Evolutionary conservation across 129 eudicot genomes (phyloP), one percentile per base, ranked within the genome.

Genomic region (Escallonia rubra): DNA sequence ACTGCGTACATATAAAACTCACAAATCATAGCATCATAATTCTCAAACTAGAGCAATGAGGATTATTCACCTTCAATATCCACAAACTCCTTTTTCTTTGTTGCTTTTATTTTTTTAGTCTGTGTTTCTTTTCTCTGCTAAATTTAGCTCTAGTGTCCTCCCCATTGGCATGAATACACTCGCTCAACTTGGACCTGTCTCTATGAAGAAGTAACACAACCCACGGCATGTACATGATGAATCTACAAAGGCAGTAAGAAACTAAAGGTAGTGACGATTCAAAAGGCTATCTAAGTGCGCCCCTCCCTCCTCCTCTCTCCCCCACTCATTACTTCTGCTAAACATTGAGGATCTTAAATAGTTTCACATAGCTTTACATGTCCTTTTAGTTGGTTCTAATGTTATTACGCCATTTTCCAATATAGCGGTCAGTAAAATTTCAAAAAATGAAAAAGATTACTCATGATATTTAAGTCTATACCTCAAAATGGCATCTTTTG

Each of bases 1-100:
- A 92, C 99, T 93, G 99, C 99, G 84, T 55, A 86, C 69, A 89
- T 82, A 86, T 86, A 79, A 89, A 82, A 84, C 84, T 84, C 79
- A 84, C 83, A 69, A 74, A 81, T 58, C 79, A 77, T 65, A 75
- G 74, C 61, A 76, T 78, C 34, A 11, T 8, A 16, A 64, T 64
- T n/a, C 69, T 64, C 69, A 72, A 72, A 66, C 69, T 53, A 75
- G 6, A 68, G 65, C 50, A 67, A 67, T 16, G 34, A 71, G 63
- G n/a, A 65, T 11, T 11, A 48, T 40, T 49, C 4, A 61, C 40
- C 46, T 34, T 15, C 38, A 48, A 41, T 23, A 70, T 41, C 40
- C 43, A 45, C 53, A 41, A 12, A 38, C 4, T 41, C 15, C n/a
- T 69, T 46, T 50, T 49, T 6, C 3, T 7, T n/a, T 48, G 14